phyloP scores from a whole-genome alignment of 148 eudicot species.

The Chenopodium quinoa region DNA sequence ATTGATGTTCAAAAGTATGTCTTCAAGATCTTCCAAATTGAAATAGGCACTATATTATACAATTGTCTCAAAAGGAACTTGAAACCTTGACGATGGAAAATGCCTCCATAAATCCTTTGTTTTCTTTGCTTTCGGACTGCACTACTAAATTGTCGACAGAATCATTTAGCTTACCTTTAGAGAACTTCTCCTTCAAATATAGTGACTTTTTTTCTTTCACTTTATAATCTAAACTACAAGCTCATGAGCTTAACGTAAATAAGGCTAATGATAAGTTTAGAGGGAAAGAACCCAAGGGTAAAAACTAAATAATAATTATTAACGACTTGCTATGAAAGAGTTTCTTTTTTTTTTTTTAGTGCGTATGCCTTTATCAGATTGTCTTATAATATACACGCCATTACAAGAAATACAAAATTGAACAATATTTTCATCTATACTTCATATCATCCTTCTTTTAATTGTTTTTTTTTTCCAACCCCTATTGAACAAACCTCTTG shows the following conservation, averaged over 20 bases:
- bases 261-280: neutral
- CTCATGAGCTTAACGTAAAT: neutral
- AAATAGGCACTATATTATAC: neutral
- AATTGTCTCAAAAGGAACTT: neutral
- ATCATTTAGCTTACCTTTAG: neutral
- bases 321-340: neutral
- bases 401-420: neutral
- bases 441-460: conserved; percentile 3
- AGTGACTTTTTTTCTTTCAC: neutral
- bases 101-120: neutral
- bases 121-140: neutral
- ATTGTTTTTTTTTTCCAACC: too few species aligned
- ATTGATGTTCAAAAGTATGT: too few species aligned
- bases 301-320: neutral
- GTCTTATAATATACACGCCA: neutral
- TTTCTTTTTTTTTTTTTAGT: neutral
- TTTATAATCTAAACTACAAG: neutral
- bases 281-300: neutral
- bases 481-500: neutral
- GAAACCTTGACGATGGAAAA: neutral
- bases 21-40: too few species aligned
- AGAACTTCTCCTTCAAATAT: neutral
- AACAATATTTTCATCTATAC: neutral
- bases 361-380: neutral
- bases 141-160: neutral